A percentile compares a stretch with the other conserved stretches of the same genome.
phyloP scores from a whole-genome alignment of 495 filamentous ascomycete genomes.

The Hypoxylon intermedium region DNA sequence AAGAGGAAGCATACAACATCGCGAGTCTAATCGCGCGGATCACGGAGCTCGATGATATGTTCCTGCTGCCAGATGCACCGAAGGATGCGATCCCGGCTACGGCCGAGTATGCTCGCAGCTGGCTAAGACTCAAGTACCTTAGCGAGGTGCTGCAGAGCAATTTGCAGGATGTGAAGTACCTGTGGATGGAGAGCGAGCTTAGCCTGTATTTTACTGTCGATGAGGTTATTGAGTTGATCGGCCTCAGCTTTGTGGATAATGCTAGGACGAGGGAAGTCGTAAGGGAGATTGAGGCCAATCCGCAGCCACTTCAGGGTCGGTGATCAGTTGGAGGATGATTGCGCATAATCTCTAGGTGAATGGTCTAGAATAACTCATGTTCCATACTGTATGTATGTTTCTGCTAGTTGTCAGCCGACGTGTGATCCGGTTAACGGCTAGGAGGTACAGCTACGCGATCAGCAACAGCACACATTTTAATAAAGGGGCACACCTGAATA shows the following conservation, averaged over 20 bases:
- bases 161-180: slow-evolving; percentile 82
- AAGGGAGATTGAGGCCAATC: slow-evolving; percentile 71
- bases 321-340: too few species aligned
- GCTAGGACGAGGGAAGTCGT: slow-evolving; percentile 77
- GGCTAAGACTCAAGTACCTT: slow-evolving; percentile 90
- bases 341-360: too few species aligned
- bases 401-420: too few species aligned
- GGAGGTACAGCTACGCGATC: too few species aligned
- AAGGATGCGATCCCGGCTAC: slow-evolving; percentile 66
- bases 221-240: slow-evolving; percentile 87
- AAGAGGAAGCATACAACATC: slow-evolving; percentile 82
- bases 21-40: slow-evolving; percentile 73
- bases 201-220: slow-evolving; percentile 81
- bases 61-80: slow-evolving; percentile 60
- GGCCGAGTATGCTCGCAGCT: slow-evolving; percentile 78
- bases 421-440: too few species aligned
- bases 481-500: too few species aligned
- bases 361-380: neutral
- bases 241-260: slow-evolving; percentile 90
- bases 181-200: slow-evolving; percentile 87
- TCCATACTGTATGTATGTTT: too few species aligned
- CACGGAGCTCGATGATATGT: slow-evolving; percentile 75
- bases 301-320: slow-evolving; percentile 38
- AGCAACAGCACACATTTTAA: too few species aligned
- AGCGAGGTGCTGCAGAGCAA: slow-evolving; percentile 89